A percentile compares a stretch with the other conserved stretches of the same genome.
Evolutionary conservation across 2,329 filamentous ascomycete genomes (phyloP).

Genomic region (Teratosphaeria zuluensis): DNA sequence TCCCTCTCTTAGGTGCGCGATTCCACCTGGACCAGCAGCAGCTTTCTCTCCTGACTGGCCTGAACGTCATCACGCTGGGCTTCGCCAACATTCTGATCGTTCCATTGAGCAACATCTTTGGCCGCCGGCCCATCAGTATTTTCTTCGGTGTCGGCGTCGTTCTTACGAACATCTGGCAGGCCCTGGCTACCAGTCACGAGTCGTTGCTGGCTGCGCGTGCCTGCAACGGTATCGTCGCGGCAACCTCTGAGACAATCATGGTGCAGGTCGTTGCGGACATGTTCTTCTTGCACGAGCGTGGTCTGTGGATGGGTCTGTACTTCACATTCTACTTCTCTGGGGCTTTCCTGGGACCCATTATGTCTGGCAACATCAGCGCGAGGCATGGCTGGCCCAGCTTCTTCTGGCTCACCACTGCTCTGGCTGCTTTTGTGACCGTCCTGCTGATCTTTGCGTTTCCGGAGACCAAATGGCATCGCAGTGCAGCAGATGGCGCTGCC

Average conservation of each 20-base stretch:
- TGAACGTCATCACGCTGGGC: slow-evolving; percentile 36
- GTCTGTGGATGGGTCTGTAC: slow-evolving; percentile 12
- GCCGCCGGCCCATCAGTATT: slow-evolving; percentile 31
- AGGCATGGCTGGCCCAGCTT: slow-evolving; percentile 37
- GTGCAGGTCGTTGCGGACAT: slow-evolving; percentile 37
- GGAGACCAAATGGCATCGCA: slow-evolving; percentile 34
- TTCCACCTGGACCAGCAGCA: slow-evolving; percentile 33
- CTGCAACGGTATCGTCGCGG: slow-evolving; percentile 34
- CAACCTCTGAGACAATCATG: slow-evolving; percentile 35
- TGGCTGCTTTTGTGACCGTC: slow-evolving; percentile 31
- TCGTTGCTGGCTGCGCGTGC: slow-evolving; percentile 36
- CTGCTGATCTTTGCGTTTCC: slow-evolving; percentile 32
- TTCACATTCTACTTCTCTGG: slow-evolving; percentile 34
- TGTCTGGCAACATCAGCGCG: slow-evolving; percentile 33
- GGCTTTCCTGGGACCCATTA: slow-evolving; percentile 35
- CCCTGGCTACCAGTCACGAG: slow-evolving; percentile 31
- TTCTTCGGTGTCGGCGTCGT: slow-evolving; percentile 32
- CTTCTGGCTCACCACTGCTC: slow-evolving; percentile 36
- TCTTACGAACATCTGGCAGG: slow-evolving; percentile 35
- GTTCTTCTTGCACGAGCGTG: slow-evolving; percentile 35
- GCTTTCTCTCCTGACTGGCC: slow-evolving; percentile 32
- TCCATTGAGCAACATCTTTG: slow-evolving; percentile 36
- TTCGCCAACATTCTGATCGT: slow-evolving; percentile 38
- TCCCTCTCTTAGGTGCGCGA: slow-evolving; percentile 31
- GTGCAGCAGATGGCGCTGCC: slow-evolving; percentile 3